Evolutionary conservation across 495 filamentous ascomycete genomes (phyloP).

Genomic region (Penicillium argentinense): DNA sequence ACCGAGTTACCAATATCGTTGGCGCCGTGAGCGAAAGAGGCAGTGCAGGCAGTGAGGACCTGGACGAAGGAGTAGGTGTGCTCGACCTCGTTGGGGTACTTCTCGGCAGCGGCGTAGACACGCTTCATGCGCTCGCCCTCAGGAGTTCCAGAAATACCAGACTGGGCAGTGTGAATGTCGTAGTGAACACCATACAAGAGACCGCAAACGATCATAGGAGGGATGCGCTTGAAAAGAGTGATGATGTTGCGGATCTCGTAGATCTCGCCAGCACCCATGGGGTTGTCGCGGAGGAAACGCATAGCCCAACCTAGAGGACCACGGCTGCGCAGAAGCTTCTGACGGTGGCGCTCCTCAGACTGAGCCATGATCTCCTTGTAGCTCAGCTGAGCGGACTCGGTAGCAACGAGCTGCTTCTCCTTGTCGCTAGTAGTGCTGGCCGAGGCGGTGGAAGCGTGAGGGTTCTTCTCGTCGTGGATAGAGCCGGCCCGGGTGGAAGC

Average conservation of each 20-base stretch:
- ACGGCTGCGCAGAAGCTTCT: conserved; percentile 52
- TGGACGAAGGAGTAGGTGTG: conserved; percentile 76
- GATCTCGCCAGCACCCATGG: conserved; percentile 62
- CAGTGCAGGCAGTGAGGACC: conserved; percentile 70
- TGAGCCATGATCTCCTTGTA: conserved; percentile 58
- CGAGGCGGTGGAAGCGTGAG: conserved; percentile 21
- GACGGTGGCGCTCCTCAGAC: conserved; percentile 49
- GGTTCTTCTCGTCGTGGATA: conserved; percentile 36
- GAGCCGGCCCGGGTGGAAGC: conserved; percentile 23
- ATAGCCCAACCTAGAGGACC: conserved; percentile 72
- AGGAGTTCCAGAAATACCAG: conserved; percentile 61
- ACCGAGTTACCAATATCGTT: conserved; percentile 80
- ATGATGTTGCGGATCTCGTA: conserved; percentile 68
- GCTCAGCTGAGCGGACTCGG: conserved; percentile 44
- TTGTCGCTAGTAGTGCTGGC: conserved; percentile 20
- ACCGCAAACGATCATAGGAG: conserved; percentile 55
- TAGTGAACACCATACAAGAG: conserved; percentile 67
- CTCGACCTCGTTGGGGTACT: conserved; percentile 76
- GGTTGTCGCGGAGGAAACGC: conserved; percentile 67
- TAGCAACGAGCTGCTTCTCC: conserved; percentile 46
- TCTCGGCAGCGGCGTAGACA: conserved; percentile 56
- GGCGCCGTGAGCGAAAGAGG: conserved; percentile 76
- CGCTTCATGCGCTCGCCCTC: conserved; percentile 64
- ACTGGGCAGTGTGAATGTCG: conserved; percentile 70
- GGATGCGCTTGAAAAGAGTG: conserved; percentile 56